These are phyloP conservation scores for Simmondsia chinensis DNA, from an alignment of 148 eudicot genomes.

Conservation along the genomic window DNA sequence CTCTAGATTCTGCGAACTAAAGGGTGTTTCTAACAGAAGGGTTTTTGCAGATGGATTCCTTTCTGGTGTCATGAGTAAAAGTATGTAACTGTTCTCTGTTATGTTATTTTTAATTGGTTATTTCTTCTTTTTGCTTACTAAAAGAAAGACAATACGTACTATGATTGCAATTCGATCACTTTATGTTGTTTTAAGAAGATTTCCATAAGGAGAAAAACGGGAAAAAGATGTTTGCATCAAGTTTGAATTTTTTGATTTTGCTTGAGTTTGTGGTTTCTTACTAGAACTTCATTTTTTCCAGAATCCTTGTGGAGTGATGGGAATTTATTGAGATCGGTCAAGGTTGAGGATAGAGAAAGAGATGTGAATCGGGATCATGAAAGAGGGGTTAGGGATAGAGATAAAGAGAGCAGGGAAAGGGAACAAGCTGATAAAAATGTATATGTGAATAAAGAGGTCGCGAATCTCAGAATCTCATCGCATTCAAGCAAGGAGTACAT, in stretches of 20 bases:
- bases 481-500: constrained; percentile 20
- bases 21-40: not conserved
- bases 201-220: no score
- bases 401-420: constrained; percentile 46
- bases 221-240: no score
- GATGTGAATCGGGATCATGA: constrained; percentile 18
- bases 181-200: no score
- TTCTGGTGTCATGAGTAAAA: constrained; percentile 21
- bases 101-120: not conserved
- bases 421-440: constrained; percentile 45
- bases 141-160: no score
- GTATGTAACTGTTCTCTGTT: constrained; percentile 12
- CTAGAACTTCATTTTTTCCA: no score
- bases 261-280: no score
- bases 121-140: no score
- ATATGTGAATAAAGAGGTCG: constrained; percentile 37
- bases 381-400: constrained; percentile 31
- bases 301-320: constrained; percentile 26
- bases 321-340: constrained; percentile 18
- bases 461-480: constrained; percentile 35
- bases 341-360: constrained; percentile 35
- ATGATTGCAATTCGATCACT: no score
- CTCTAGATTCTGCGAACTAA: not conserved
- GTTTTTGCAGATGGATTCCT: constrained; percentile 31
- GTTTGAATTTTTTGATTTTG: no score